A percentile compares a stretch with the other conserved stretches of the same genome.
phyloP scores from a whole-genome alignment of 108 stramenopile genomes.

The Chaetoceros tenuissimus region DNA sequence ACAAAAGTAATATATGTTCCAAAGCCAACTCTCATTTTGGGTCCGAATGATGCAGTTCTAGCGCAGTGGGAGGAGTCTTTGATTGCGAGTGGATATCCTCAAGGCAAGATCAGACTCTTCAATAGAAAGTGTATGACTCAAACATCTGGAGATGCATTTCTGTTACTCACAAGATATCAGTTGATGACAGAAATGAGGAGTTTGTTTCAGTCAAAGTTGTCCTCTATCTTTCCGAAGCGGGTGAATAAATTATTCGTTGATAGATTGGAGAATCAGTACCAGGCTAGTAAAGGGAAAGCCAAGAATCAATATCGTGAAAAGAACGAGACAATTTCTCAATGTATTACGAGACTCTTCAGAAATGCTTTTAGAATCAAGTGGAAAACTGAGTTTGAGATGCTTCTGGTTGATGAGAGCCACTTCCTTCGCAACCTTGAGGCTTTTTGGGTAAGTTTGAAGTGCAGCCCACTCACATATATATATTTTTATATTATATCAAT shows the following conservation, averaged over 20 bases:
- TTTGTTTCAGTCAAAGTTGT: constrained; percentile 7
- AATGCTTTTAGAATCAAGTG: constrained; percentile 2
- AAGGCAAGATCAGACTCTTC: constrained; percentile 2
- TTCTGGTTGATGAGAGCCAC: constrained; percentile 28
- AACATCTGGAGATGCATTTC: constrained; percentile 7
- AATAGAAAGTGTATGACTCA: too few species aligned
- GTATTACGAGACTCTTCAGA: constrained; percentile 11
- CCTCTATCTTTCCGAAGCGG: constrained; percentile 9
- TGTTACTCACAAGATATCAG: constrained; percentile 26
- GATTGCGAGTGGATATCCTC: constrained; percentile 12
- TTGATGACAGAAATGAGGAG: constrained; percentile 17
- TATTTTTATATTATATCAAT: too few species aligned
- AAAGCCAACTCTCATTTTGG: constrained; percentile 29
- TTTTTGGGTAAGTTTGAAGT: neutral
- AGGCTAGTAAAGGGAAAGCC: constrained; percentile 18
- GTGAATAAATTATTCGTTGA: constrained; percentile 6
- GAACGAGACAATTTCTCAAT: constrained; percentile 8
- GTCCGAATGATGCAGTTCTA: constrained; percentile 31
- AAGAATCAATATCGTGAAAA: neutral
- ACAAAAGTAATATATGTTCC: too few species aligned
- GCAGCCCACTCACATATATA: neutral
- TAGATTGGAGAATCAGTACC: constrained; percentile 21
- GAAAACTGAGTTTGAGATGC: constrained; percentile 16
- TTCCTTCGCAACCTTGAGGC: neutral
- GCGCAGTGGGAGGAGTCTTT: constrained; percentile 31